A percentile compares a stretch with the other conserved stretches of the same genome.
phyloP scores from a whole-genome alignment of 1,284 basidiomycete species.

The Phaffia rhodozyma region DNA sequence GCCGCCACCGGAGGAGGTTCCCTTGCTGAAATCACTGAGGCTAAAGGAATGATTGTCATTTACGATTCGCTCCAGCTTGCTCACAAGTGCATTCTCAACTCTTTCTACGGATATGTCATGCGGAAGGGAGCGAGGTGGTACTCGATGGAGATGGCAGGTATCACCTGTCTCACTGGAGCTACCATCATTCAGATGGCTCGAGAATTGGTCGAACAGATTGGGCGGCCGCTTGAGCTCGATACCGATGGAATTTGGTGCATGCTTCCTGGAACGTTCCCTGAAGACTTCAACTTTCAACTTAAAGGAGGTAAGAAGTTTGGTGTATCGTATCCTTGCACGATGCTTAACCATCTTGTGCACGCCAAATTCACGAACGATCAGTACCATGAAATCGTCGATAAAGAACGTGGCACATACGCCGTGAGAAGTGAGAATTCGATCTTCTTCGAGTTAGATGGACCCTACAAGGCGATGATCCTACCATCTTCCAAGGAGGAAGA shows the following conservation, averaged over 20 bases:
- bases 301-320: slow-evolving; percentile 73
- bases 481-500: slow-evolving; percentile 99
- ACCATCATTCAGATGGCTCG: slow-evolving; percentile 99
- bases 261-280: slow-evolving; percentile 94
- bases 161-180: slow-evolving; percentile 97
- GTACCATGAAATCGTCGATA: slow-evolving; percentile 80
- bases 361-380: slow-evolving; percentile 95
- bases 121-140: slow-evolving; percentile 99
- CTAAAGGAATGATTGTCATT: slow-evolving; percentile 98
- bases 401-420: slow-evolving; percentile 67
- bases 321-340: slow-evolving; percentile 98
- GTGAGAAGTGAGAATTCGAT: slow-evolving; percentile 98
- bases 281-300: slow-evolving; percentile 93
- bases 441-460: slow-evolving; percentile 98
- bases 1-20: slow-evolving; percentile 54
- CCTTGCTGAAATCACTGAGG: slow-evolving; percentile 82
- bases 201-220: slow-evolving; percentile 92
- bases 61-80: slow-evolving; percentile 99
- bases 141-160: slow-evolving; percentile 99
- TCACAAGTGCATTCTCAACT: slow-evolving; percentile 99
- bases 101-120: slow-evolving; percentile 99
- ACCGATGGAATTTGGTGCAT: slow-evolving; percentile 99
- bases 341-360: slow-evolving; percentile 98
- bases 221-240: slow-evolving; percentile 91
- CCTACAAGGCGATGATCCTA: slow-evolving; percentile 97